These are phyloP conservation scores for Xylaria sp. DNA, from an alignment of 2,329 filamentous ascomycete species.

Conservation along the genomic window DNA sequence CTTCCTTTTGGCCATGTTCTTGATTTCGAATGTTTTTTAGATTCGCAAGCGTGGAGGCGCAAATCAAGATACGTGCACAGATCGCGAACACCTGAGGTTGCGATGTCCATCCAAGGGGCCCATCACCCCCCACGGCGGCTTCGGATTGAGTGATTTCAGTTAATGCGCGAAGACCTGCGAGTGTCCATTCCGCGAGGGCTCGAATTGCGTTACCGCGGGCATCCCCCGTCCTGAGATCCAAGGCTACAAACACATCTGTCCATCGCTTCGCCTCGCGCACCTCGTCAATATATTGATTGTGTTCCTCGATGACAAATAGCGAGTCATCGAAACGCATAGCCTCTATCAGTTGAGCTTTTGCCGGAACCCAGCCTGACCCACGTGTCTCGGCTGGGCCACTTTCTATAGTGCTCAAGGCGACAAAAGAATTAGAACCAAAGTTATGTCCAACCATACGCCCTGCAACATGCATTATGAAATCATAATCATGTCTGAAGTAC, in stretches of 20 bases:
- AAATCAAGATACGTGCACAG: slow-evolving; percentile 59
- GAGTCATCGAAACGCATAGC: slow-evolving; percentile 68
- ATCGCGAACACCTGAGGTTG: slow-evolving; percentile 74
- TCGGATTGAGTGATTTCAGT: slow-evolving; percentile 42
- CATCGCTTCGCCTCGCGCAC: slow-evolving; percentile 78
- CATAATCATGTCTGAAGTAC: slow-evolving; percentile 49
- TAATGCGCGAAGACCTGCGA: slow-evolving; percentile 60
- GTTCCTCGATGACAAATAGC: slow-evolving; percentile 89
- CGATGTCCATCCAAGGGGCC: slow-evolving; percentile 77
- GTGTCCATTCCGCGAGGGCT: slow-evolving; percentile 59
- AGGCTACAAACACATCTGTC: slow-evolving; percentile 60
- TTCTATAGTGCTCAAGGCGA: slow-evolving; percentile 25
- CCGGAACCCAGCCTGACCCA: slow-evolving; percentile 41
- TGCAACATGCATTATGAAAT: slow-evolving; percentile 56
- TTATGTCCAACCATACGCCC: slow-evolving; percentile 55
- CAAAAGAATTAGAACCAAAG: slow-evolving; percentile 34
- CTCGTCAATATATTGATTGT: slow-evolving; percentile 92
- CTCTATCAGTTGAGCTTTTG: slow-evolving; percentile 54
- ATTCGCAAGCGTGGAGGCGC: slow-evolving; percentile 50
- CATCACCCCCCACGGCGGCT: slow-evolving; percentile 57
- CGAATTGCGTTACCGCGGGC: slow-evolving; percentile 37
- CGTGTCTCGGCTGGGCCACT: slow-evolving; percentile 24
- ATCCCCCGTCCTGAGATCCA: neutral
- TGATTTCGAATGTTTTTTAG: neutral
- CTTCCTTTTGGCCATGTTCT: slow-evolving; percentile 3